Evolutionary conservation across 2,329 filamentous ascomycete species (phyloP), one percentile per base, ranked within the genome.

Genomic region (Ascochyta rabiei): DNA sequence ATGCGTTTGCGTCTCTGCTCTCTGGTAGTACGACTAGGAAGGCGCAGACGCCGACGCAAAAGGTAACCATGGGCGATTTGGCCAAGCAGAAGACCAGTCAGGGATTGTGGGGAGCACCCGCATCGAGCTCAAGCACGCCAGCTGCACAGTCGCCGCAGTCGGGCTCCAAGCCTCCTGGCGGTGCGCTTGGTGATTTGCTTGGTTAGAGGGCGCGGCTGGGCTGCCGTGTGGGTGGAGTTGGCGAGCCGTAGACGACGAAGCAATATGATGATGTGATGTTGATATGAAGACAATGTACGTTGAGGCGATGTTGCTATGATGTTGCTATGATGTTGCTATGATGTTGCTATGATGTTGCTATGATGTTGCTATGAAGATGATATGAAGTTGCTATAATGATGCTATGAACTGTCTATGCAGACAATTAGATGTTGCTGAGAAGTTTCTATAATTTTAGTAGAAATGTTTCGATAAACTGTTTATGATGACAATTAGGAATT

Each of bases 31-130:
- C 88, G 41, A 84, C 92, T 61, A 92, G 92, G 80, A 96, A 95
- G 79, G 77, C 83, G 1, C 81, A 77, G 56, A 83, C 86, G 2
- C 80, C 83, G 12, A 81, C 79, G 9, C 79, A 82, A 48, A 82
- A 87, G 54, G 88, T 91, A 46, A 93, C 93, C 50, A 84, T 99
- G 78, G 93, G 92, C 26, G 93, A 96, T 74, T 86, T 99, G 76
- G 93, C 93, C n/a, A 97, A 97, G 81, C 92, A 97, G 77, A 97
- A 98, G 83, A 95, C 92, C 54, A 92, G 88, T 66, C 92, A 93
- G 15, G 92, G 93, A 7, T 91, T 99, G 60, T 99, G 96, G 92
- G 95, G 93, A 16, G 84, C 90, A 0, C 82, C 89, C 15, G 86
- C 42, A 56, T 79, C 62, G 60, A 72, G 61, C 12, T 57, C 70